These are phyloP conservation scores for Cyberlindnera sargentensis DNA, from an alignment of 805 yeast species.

Conservation along the genomic window DNA sequence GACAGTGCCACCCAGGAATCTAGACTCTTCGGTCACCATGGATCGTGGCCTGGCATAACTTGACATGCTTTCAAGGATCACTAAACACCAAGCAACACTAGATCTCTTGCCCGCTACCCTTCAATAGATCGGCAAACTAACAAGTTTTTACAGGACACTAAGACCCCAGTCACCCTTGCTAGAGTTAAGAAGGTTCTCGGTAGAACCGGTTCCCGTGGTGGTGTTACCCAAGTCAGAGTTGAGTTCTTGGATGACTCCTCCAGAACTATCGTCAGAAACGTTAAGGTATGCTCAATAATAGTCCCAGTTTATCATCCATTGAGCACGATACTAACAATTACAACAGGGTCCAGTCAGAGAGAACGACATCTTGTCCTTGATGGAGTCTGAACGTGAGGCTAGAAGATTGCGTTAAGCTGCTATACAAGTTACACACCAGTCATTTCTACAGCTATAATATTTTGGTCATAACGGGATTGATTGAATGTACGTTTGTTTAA, in stretches of 20 bases:
- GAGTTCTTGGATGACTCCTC: slow-evolving; percentile 93
- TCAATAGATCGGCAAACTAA: background rate
- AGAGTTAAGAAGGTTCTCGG: slow-evolving; percentile 99
- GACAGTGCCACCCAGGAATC: no score
- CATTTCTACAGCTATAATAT: slow-evolving; percentile 10
- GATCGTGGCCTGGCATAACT: no score
- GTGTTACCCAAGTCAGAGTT: slow-evolving; percentile 98
- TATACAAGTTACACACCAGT: slow-evolving; percentile 16
- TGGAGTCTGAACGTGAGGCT: slow-evolving; percentile 99
- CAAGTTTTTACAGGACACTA: slow-evolving; percentile 19
- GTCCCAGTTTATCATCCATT: background rate
- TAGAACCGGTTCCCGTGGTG: slow-evolving; percentile 99
- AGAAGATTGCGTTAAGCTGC: slow-evolving; percentile 74
- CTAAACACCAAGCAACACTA: no score
- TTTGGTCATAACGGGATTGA: slow-evolving; percentile 15
- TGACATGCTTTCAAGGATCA: no score
- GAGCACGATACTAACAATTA: slow-evolving; percentile 7
- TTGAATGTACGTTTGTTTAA: slow-evolving; percentile 24
- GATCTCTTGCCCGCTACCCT: background rate
- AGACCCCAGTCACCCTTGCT: slow-evolving; percentile 87
- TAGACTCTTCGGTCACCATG: no score
- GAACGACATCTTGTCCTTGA: slow-evolving; percentile 96
- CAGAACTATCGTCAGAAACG: slow-evolving; percentile 96
- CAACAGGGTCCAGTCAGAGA: slow-evolving; percentile 84
- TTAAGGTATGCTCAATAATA: slow-evolving; percentile 40